Base-by-base conservation (phyloP, 2,329 filamentous ascomycete species). In the Colletotrichum tofieldiae region DNA sequence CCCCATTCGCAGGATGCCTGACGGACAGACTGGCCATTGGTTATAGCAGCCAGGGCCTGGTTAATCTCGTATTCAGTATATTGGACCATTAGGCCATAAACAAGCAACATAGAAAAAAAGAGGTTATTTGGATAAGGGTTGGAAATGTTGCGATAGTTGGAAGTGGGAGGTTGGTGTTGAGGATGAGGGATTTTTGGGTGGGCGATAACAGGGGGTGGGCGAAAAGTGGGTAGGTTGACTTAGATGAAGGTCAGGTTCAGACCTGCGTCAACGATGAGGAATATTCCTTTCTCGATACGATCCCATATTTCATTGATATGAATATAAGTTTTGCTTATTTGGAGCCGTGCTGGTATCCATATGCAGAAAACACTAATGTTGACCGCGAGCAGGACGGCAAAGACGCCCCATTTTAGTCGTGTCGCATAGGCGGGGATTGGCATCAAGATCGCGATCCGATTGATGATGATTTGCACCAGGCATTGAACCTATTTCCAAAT, bases 381-480 rank as follows among this genome's bases (percentile, higher is more conserved):
- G 74, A 88, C 83, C 2, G 78, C 55, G 5, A 81, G 82, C 49
- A 88, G 83, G 29, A 86, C 43, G 20, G 76, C 41, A 9, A 86
- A 80, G 14, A 84, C 82, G 1, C 79, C 79, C 82, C 83, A 86
- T 74, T 87, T 87, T 35, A 88, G 75, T 18, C 77, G 78, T 2
- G 73, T 67, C 4, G 83, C 80, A 7, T 82, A 82, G 1, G 72
- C 77, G 5, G 78, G 80, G 58, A 84, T 79, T 20, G 82, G 79
- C 29, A 85, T 81, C 52, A 88, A 81, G 39, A 88, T 81, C 1
- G 83, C 79, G 32, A 87, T 83, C 45, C 86, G 83, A 72, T 87
- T 88, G 75, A 87, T 83, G 76, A 88, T 87, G 67, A 88, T 88
- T 76, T 87, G 86, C 78, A 87, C 83, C 1, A 88, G 78, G 32